phyloP scores from a whole-genome alignment of 306 rosid species.

The Castanopsis chinensis region DNA sequence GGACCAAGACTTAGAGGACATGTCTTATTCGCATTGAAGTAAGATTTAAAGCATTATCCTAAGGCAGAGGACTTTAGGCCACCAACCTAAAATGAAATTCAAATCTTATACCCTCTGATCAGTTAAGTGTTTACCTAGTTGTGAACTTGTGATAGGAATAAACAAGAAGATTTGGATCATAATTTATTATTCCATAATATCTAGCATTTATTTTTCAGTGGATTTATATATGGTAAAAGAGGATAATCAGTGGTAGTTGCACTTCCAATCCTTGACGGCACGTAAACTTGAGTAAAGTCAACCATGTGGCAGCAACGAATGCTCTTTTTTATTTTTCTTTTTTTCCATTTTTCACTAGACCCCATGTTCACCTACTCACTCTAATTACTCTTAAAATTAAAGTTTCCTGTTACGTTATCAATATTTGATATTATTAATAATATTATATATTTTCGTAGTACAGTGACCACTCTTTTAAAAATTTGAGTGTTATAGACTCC shows the following conservation, averaged over 20 bases:
- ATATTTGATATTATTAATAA: not conserved
- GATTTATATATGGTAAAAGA: not conserved
- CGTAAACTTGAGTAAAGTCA: conserved; percentile 36
- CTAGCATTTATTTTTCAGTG: too few species aligned
- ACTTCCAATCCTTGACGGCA: conserved; percentile 63
- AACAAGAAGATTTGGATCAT: not conserved
- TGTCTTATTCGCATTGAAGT: too few species aligned
- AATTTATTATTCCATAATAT: not conserved
- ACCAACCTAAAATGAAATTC: not conserved
- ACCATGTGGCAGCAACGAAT: conserved; percentile 18
- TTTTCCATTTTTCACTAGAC: not conserved
- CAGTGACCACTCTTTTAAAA: conserved; percentile 1
- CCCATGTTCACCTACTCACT: conserved; percentile 18
- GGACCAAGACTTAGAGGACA: too few species aligned
- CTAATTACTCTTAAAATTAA: not conserved
- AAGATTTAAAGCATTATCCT: not conserved
- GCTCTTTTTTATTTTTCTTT: conserved; percentile 1
- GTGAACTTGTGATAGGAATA: too few species aligned
- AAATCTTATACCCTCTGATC: not conserved
- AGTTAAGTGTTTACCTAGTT: not conserved
- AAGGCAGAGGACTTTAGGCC: not conserved
- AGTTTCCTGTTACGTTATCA: conserved; percentile 10
- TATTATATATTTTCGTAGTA: conserved; percentile 2
- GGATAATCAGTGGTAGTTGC: conserved; percentile 28
- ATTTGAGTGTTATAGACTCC: not conserved